These are phyloP conservation scores for Neltuma alba DNA, from an alignment of 306 rosid species.

Conservation along the genomic window DNA sequence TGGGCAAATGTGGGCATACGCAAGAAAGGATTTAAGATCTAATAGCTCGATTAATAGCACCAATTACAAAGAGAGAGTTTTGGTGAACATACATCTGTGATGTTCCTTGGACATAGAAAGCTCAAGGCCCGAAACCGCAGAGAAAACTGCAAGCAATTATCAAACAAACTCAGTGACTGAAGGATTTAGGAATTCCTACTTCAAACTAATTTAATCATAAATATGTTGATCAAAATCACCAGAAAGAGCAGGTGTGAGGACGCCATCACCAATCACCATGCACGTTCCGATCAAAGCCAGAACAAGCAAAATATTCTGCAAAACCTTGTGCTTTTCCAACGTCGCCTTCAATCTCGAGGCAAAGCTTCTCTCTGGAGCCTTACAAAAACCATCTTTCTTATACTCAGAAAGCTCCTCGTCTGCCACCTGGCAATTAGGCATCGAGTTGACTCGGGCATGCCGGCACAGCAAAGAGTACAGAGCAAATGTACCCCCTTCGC, in stretches of 20 bases:
- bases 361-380: slow-evolving; percentile 36
- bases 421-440: slow-evolving; percentile 63
- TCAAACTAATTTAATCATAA: slow-evolving; percentile 4
- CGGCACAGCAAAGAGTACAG: slow-evolving; percentile 73
- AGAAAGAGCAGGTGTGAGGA: slow-evolving; percentile 70
- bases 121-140: slow-evolving; percentile 75
- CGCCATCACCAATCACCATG: slow-evolving; percentile 79
- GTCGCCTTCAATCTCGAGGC: slow-evolving; percentile 51
- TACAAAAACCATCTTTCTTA: slow-evolving; percentile 35
- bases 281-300: slow-evolving; percentile 70
- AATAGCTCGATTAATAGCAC: background rate
- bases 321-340: slow-evolving; percentile 56
- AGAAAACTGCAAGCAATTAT: slow-evolving; percentile 54
- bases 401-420: slow-evolving; percentile 63
- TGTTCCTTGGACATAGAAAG: slow-evolving; percentile 62
- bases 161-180: slow-evolving; percentile 31
- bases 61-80: background rate
- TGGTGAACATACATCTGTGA: slow-evolving; percentile 57
- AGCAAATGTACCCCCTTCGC: slow-evolving; percentile 83
- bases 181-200: background rate
- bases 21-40: slow-evolving; percentile 1
- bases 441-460: slow-evolving; percentile 60
- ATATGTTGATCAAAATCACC: slow-evolving; percentile 41
- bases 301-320: slow-evolving; percentile 63
- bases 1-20: background rate